Evolutionary conservation across 192 early-diverging fungal species (phyloP), one percentile per base, ranked within the genome.

Genomic region (Coemansia sp.): DNA sequence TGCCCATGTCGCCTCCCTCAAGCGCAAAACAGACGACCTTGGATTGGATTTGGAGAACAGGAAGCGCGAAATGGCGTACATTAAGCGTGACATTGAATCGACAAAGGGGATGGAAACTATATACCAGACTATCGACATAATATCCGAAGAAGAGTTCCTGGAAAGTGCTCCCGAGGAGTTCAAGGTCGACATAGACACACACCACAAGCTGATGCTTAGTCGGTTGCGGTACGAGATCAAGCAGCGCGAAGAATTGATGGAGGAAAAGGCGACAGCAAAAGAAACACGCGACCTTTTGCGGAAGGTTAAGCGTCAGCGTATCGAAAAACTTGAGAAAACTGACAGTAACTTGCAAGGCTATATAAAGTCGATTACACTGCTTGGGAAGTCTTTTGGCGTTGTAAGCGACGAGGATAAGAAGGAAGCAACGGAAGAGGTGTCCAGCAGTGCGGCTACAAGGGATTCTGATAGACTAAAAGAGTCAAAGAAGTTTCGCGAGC

Each of bases 141-240:
- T 75, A 5, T 53, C 75, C n/a, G 43, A 74, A 24, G 72, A 70
- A 0, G 58, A 69, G 52, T 75, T 75, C 36, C 20, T 67, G 62
- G 69, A 55, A n/a, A 36, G 33, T 18, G 77, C 77, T 18, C 77
- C 77, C 0, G 66, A 68, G 1, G 75, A 77, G 69, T 75, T 71
- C 36, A 66, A 61, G 43, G 20, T 49, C 33, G 72, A 68, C 18
- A 63, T 63, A 11, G 69, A 68, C 63, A 64, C 65, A 0, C 80
- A 71, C n/a, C 80, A 83, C 55, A 71, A 68, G 69, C 63, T 83
- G n/a, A 83, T 83, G 80, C 68, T 83, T 23, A 73, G 61, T 46
- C 67, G 80, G 44, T 66, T 83, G 48, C 71, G 75, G 38, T 83
- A 65, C 30, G 80, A 83, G 64, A 67, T 83, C n/a, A 68, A 63